These are phyloP conservation scores for Symbiodinium natans DNA, from an alignment of 73 alveolate genomes.

Conservation along the genomic window DNA sequence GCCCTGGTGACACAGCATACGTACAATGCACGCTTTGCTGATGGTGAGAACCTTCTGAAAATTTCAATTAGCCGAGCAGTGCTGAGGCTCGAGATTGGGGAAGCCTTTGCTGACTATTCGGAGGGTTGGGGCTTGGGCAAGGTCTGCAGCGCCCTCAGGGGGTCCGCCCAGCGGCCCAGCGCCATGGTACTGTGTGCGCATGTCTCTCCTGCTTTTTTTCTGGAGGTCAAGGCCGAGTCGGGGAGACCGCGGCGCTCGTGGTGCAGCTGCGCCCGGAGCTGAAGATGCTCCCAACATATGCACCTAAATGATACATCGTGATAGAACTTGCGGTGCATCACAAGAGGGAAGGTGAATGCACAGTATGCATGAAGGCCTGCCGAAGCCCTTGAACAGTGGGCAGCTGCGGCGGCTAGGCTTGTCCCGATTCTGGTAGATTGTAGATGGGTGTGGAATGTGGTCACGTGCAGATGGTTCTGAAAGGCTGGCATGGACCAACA, in stretches of 20 bases:
- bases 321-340: too few relatives aligned
- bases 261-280: slow-evolving; percentile 14
- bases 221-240: not conserved
- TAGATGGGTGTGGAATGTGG: too few relatives aligned
- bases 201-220: not conserved
- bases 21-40: too few relatives aligned
- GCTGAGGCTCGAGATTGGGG: slow-evolving; percentile 53
- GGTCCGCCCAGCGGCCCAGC: not conserved
- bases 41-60: not conserved
- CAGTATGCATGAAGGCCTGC: not conserved
- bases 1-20: not conserved
- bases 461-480: too few relatives aligned
- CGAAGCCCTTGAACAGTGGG: slow-evolving; percentile 1
- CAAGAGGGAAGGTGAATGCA: too few relatives aligned
- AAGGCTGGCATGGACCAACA: too few relatives aligned
- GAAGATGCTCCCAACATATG: too few relatives aligned
- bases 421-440: not conserved
- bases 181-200: not conserved
- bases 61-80: not conserved
- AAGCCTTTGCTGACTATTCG: slow-evolving; percentile 19
- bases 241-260: slow-evolving; percentile 9
- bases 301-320: too few relatives aligned
- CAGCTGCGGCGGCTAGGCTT: slow-evolving; percentile 67
- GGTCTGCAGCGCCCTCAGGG: not conserved
- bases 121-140: slow-evolving; percentile 92